phyloP scores from a whole-genome alignment of 768 basidiomycete species.

The Lactarius indigo region DNA sequence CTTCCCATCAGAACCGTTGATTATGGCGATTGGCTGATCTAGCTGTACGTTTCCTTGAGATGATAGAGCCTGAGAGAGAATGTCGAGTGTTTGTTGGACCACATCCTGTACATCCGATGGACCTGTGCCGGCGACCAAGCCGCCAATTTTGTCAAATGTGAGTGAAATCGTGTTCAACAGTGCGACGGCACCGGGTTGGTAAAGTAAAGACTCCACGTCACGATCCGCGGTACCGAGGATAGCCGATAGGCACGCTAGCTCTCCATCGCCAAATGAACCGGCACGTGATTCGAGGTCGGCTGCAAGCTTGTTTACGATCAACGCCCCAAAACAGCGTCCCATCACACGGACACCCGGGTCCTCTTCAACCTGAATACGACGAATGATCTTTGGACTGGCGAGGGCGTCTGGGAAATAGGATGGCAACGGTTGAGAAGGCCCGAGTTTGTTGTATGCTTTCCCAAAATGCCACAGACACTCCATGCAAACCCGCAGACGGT shows the following conservation, averaged over 20 bases:
- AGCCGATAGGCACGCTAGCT: not conserved
- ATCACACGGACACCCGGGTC: no score
- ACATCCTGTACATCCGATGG: constrained; percentile 2
- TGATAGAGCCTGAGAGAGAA: not conserved
- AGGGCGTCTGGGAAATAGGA: no score
- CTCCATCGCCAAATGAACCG: no score
- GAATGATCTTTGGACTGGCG: no score
- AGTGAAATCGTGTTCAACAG: constrained; percentile 2
- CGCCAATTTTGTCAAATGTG: not conserved
- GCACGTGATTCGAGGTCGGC: no score
- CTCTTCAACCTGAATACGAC: no score
- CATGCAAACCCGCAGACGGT: not conserved
- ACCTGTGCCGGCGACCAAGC: not conserved
- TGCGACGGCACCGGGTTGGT: not conserved
- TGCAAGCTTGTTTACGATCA: no score
- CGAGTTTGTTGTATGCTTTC: not conserved
- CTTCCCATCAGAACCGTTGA: not conserved
- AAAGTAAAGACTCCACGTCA: not conserved
- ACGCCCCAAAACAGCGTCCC: no score
- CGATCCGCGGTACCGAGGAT: not conserved
- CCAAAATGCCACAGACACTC: not conserved
- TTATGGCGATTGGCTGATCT: not conserved
- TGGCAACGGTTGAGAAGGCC: not conserved
- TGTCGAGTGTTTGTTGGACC: not conserved
- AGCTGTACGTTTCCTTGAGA: not conserved